These are phyloP conservation scores for Aspergillus oerlinghausenensis DNA, from an alignment of 2,329 filamentous ascomycete genomes.

Conservation along the genomic window DNA sequence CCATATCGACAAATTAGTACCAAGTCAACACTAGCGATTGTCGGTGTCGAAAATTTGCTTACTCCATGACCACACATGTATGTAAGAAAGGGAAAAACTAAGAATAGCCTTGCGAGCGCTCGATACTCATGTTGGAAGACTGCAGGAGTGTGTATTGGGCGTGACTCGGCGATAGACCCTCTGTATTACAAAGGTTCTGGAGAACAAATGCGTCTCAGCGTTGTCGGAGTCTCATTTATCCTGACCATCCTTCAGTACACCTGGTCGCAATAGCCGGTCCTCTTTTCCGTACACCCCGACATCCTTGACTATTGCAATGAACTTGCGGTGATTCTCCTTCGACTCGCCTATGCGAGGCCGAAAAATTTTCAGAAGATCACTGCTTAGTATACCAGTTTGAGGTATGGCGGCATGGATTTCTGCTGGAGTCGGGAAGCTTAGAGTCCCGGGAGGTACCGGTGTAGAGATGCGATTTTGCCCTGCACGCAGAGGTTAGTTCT, in stretches of 20 bases:
- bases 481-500: slow-evolving; percentile 7
- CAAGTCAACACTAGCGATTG: background rate
- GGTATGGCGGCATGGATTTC: slow-evolving; percentile 47
- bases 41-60: background rate
- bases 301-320: slow-evolving; percentile 43
- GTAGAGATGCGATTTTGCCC: slow-evolving; percentile 29
- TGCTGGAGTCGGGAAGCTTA: slow-evolving; percentile 40
- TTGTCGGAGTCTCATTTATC: slow-evolving; percentile 2
- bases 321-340: slow-evolving; percentile 38
- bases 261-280: slow-evolving; percentile 38
- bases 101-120: background rate
- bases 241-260: slow-evolving; percentile 22
- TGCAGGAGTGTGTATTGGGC: background rate
- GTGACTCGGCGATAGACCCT: too few species aligned
- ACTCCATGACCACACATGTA: background rate
- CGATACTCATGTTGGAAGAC: background rate
- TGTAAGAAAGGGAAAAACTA: background rate
- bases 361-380: slow-evolving; percentile 42
- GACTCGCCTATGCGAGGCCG: slow-evolving; percentile 39
- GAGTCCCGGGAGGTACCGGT: slow-evolving; percentile 21
- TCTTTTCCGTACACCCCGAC: slow-evolving; percentile 41
- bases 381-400: slow-evolving; percentile 40
- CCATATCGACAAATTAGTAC: background rate
- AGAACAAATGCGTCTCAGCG: background rate
- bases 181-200: background rate